These are phyloP conservation scores for Cytospora paraplurivora DNA, from an alignment of 2,329 filamentous ascomycete genomes.

Conservation along the genomic window DNA sequence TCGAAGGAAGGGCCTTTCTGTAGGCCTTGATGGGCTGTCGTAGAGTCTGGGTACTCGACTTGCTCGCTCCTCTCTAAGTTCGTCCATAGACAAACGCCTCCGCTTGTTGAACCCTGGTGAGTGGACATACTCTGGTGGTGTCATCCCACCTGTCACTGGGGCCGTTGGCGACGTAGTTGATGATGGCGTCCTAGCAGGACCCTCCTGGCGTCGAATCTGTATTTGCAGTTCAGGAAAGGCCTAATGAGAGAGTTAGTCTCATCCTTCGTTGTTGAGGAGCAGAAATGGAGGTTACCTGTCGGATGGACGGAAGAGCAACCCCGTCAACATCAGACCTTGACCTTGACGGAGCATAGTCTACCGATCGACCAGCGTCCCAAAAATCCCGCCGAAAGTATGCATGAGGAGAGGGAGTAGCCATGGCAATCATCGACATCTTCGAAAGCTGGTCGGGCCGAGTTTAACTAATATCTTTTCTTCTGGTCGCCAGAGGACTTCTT, in stretches of 20 bases:
- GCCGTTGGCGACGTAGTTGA: conserved; percentile 41
- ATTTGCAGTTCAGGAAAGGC: conserved; percentile 50
- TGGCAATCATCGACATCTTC: conserved; percentile 55
- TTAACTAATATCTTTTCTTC: conserved; percentile 35
- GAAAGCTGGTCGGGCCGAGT: conserved; percentile 34
- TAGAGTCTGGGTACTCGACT: conserved; percentile 53
- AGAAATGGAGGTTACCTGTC: conserved; percentile 45
- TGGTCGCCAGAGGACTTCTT: conserved; percentile 42
- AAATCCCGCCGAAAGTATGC: conserved; percentile 45
- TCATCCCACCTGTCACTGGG: conserved; percentile 36
- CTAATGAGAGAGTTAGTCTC: conserved; percentile 36
- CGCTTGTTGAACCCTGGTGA: conserved; percentile 53
- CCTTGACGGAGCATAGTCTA: conserved; percentile 39
- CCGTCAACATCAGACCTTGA: conserved; percentile 44
- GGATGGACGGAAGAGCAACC: conserved; percentile 54
- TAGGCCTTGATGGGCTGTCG: conserved; percentile 38
- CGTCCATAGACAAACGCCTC: conserved; percentile 47
- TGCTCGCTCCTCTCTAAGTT: conserved; percentile 44
- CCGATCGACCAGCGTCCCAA: conserved; percentile 43
- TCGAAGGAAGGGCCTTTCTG: conserved; percentile 35
- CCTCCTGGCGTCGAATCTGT: conserved; percentile 39
- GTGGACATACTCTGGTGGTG: conserved; percentile 52
- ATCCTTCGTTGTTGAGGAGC: neutral
- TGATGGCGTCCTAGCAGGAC: conserved; percentile 37
- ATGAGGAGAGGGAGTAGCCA: conserved; percentile 46